Conservation (phyloP, 2,329 filamentous ascomycete genomes). For the Colletotrichum sidae region DNA sequence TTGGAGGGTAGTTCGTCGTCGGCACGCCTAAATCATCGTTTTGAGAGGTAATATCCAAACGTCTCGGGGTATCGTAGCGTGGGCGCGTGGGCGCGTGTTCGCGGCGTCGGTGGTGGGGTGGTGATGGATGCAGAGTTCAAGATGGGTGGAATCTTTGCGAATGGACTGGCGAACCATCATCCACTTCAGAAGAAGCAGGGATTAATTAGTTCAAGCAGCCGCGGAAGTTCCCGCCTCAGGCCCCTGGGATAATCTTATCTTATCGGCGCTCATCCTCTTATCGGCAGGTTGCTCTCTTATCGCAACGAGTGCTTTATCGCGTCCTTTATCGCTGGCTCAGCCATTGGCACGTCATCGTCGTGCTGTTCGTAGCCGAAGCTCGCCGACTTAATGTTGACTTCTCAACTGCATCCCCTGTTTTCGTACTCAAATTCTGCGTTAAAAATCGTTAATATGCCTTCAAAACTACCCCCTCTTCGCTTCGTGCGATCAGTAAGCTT, state of each 20-base stretch:
- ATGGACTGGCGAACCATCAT: conserved; percentile 22
- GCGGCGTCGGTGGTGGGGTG: conserved; percentile 22
- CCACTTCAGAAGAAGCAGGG: conserved; percentile 18
- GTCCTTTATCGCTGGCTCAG: too few relatives aligned
- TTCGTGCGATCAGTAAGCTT: conserved; percentile 67
- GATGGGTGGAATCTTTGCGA: conserved; percentile 4
- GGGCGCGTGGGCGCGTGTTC: background rate
- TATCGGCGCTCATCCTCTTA: conserved; percentile 6
- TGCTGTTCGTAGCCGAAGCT: conserved; percentile 16
- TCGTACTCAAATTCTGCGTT: too few relatives aligned
- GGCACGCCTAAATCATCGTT: background rate
- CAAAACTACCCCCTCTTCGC: conserved; percentile 37
- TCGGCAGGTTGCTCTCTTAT: background rate
- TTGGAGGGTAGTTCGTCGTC: conserved; percentile 3
- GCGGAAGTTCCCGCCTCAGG: conserved; percentile 33
- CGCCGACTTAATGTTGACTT: conserved; percentile 7
- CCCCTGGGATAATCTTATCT: background rate
- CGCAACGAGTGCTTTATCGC: too few relatives aligned
- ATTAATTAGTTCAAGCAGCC: background rate
- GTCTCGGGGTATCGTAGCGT: background rate
- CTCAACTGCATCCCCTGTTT: too few relatives aligned
- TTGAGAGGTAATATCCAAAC: too few relatives aligned
- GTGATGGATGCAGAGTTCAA: background rate
- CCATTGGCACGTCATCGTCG: background rate
- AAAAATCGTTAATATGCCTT: conserved; percentile 18